Percentiles rank a stretch among this genome's conserved stretches.
phyloP scores from a whole-genome alignment of 2,329 filamentous ascomycete genomes.

The Blastomyces emzantsi region DNA sequence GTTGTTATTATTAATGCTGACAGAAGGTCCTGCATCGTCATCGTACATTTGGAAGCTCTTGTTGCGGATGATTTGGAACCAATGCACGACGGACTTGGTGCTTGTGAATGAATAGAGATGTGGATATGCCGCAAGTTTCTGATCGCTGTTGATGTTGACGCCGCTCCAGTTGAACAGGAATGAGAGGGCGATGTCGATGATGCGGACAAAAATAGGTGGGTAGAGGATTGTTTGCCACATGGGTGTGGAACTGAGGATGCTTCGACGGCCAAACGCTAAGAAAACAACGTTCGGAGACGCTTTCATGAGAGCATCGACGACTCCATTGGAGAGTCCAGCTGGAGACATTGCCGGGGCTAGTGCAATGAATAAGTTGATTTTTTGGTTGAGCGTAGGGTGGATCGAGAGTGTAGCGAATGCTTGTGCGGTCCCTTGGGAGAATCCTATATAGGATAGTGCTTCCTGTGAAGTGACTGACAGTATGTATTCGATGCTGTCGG shows the following conservation, averaged over 20 bases:
- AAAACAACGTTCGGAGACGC: slow-evolving; percentile 88
- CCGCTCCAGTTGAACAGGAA: slow-evolving; percentile 89
- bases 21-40: slow-evolving; percentile 74
- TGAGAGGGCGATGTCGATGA: slow-evolving; percentile 71
- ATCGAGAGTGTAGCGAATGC: slow-evolving; percentile 91
- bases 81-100: slow-evolving; percentile 94
- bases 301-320: slow-evolving; percentile 89
- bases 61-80: slow-evolving; percentile 98
- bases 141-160: slow-evolving; percentile 70
- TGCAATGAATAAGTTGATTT: slow-evolving; percentile 92
- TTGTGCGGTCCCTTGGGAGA: slow-evolving; percentile 94
- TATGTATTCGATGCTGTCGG: slow-evolving; percentile 87
- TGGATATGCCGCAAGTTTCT: slow-evolving; percentile 92
- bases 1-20: slow-evolving; percentile 59
- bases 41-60: slow-evolving; percentile 98
- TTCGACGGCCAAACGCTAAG: slow-evolving; percentile 82
- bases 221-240: slow-evolving; percentile 98
- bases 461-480: slow-evolving; percentile 71
- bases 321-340: slow-evolving; percentile 75
- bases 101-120: slow-evolving; percentile 96
- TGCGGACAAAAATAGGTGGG: slow-evolving; percentile 79
- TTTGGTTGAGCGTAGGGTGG: slow-evolving; percentile 81
- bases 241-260: slow-evolving; percentile 82
- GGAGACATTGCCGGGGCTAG: slow-evolving; percentile 95
- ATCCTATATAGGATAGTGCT: slow-evolving; percentile 90